A percentile compares a stretch with the other conserved stretches of the same genome.
These are phyloP conservation scores for Zoysia pacifica DNA, from an alignment of 176 grass and related monocot species.

Conservation along the genomic window DNA sequence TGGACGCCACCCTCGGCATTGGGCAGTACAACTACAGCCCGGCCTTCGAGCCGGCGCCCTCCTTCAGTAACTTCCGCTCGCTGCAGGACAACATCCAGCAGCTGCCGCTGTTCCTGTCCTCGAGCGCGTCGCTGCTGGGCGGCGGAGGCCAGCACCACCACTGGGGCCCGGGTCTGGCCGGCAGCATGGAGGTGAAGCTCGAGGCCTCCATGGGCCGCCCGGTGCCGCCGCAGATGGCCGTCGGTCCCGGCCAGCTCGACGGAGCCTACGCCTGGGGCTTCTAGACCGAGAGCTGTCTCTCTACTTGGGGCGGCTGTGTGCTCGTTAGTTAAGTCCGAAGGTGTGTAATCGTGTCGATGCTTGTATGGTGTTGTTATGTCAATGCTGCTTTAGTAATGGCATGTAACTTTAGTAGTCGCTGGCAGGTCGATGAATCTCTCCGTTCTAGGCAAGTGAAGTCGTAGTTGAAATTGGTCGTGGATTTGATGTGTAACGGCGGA, in stretches of 20 bases:
- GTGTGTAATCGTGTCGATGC: neutral
- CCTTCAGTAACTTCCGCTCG: conserved; percentile 52
- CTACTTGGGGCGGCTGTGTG: neutral
- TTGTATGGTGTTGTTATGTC: neutral
- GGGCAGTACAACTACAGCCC: conserved; percentile 30
- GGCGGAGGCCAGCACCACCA: conserved; percentile 32
- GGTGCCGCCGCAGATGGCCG: conserved; percentile 40
- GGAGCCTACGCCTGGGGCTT: conserved; percentile 57
- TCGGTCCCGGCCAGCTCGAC: conserved; percentile 65
- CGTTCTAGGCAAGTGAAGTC: neutral
- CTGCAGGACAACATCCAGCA: conserved; percentile 62
- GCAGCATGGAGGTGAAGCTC: conserved; percentile 47
- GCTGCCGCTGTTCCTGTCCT: conserved; percentile 52
- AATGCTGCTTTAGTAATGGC: neutral
- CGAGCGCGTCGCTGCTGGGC: neutral
- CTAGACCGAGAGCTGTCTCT: neutral
- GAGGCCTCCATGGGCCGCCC: conserved; percentile 34
- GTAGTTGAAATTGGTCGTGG: neutral
- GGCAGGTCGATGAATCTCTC: neutral
- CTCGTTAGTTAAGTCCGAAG: neutral
- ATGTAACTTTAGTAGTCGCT: neutral
- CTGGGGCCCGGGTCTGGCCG: conserved; percentile 16
- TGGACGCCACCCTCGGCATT: conserved; percentile 45
- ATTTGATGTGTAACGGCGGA: neutral
- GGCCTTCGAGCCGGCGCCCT: conserved; percentile 35